A percentile compares a stretch with the other conserved stretches of the same genome.
Conservation (phyloP, 169 alveolate species). For the Cryptosporidium canis region DNA sequence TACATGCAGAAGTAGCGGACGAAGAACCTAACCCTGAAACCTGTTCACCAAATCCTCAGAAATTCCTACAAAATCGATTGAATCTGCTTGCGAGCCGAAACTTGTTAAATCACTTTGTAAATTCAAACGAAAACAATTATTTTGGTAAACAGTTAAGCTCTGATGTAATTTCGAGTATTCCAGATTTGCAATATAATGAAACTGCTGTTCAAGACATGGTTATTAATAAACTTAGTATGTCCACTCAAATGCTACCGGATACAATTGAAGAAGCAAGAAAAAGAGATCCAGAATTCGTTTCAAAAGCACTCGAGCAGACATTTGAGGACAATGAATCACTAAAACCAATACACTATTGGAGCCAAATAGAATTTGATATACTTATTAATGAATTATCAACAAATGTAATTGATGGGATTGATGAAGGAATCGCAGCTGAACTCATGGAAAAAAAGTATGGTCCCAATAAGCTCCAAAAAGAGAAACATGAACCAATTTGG, state of each 20-base stretch:
- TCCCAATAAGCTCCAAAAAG: slow-evolving; percentile 85
- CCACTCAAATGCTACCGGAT: slow-evolving; percentile 61
- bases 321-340: slow-evolving; percentile 25
- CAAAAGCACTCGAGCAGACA: slow-evolving; percentile 57
- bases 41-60: slow-evolving; percentile 55
- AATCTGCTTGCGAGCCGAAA: slow-evolving; percentile 66
- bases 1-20: slow-evolving; percentile 66
- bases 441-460: slow-evolving; percentile 85
- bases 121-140: slow-evolving; percentile 41
- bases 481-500: slow-evolving; percentile 85
- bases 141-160: slow-evolving; percentile 49
- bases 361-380: slow-evolving; percentile 37
- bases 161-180: slow-evolving; percentile 44
- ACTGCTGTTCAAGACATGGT: slow-evolving; percentile 71
- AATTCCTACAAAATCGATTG: slow-evolving; percentile 23
- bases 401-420: slow-evolving; percentile 79
- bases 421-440: slow-evolving; percentile 78
- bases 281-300: slow-evolving; percentile 64
- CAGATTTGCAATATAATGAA: slow-evolving; percentile 69
- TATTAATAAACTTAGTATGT: slow-evolving; percentile 56
- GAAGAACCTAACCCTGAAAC: slow-evolving; percentile 72
- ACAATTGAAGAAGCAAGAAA: slow-evolving; percentile 71
- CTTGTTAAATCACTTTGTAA: slow-evolving; percentile 15
- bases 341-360: slow-evolving; percentile 67
- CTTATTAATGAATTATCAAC: slow-evolving; percentile 51